Evolutionary conservation across 768 basidiomycete genomes (phyloP).

Genomic region (Cystofilobasidium capitatum): DNA sequence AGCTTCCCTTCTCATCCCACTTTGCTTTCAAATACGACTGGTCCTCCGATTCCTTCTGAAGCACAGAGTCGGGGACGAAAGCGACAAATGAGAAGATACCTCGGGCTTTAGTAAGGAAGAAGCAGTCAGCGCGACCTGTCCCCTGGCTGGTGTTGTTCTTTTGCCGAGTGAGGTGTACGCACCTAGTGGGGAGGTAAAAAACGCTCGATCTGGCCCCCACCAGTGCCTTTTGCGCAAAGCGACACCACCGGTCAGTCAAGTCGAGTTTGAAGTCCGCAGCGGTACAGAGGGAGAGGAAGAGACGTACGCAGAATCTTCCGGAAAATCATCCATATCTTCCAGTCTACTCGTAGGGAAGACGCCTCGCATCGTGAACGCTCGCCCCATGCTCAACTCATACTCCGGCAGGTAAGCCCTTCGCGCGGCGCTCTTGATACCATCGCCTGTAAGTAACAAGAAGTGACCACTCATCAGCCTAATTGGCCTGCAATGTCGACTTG

Average conservation of each 20-base stretch:
- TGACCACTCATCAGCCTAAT: too few species aligned
- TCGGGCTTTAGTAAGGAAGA: background rate
- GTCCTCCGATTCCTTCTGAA: background rate
- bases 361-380: conserved; percentile 3
- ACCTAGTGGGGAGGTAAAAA: conserved; percentile 13
- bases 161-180: background rate
- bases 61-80: conserved; percentile 6
- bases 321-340: background rate
- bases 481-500: background rate
- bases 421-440: conserved; percentile 7
- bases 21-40: background rate
- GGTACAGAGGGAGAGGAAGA: background rate
- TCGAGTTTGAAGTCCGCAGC: too few species aligned
- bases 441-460: background rate
- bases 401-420: background rate
- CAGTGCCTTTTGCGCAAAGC: conserved; percentile 2
- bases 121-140: background rate
- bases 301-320: conserved; percentile 4
- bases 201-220: conserved; percentile 10
- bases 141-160: background rate
- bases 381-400: background rate
- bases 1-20: background rate
- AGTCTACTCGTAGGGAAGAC: background rate
- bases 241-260: too few species aligned
- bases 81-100: conserved; percentile 19